Conservation (phyloP, 2,329 filamentous ascomycete species). For the Fusarium lateritium region DNA sequence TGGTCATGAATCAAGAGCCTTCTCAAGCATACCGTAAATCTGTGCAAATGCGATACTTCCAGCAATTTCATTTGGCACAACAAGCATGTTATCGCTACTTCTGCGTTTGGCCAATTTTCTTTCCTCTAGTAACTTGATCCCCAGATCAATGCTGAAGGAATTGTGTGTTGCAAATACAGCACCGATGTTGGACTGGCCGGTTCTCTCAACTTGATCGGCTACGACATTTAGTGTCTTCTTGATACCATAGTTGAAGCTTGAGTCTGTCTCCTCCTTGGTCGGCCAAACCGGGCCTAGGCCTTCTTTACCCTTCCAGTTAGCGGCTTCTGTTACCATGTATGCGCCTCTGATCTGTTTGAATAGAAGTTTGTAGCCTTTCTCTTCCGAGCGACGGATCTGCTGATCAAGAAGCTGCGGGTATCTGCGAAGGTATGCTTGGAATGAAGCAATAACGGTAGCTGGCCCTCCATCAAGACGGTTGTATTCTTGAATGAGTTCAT, state of each 20-base stretch:
- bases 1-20: background rate
- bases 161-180: conserved; percentile 33
- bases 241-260: conserved; percentile 33
- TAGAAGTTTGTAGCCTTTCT: no score
- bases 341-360: conserved; percentile 11
- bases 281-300: conserved; percentile 22
- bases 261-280: conserved; percentile 24
- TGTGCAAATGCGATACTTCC: conserved; percentile 33
- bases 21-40: conserved; percentile 15
- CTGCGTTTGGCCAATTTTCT: conserved; percentile 20
- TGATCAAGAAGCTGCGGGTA: no score
- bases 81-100: conserved; percentile 1
- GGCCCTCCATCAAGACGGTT: no score
- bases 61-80: conserved; percentile 15
- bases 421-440: no score
- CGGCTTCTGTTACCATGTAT: conserved; percentile 30
- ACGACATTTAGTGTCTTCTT: conserved; percentile 24
- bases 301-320: conserved; percentile 23
- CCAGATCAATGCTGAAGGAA: conserved; percentile 30
- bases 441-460: no score
- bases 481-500: no score
- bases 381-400: no score
- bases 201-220: conserved; percentile 17
- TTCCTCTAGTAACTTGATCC: conserved; percentile 20
- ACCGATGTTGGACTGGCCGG: conserved; percentile 19